Evolutionary conservation across 1,139 yeast species (phyloP).

Genomic region (Nematodospora anomalae): DNA sequence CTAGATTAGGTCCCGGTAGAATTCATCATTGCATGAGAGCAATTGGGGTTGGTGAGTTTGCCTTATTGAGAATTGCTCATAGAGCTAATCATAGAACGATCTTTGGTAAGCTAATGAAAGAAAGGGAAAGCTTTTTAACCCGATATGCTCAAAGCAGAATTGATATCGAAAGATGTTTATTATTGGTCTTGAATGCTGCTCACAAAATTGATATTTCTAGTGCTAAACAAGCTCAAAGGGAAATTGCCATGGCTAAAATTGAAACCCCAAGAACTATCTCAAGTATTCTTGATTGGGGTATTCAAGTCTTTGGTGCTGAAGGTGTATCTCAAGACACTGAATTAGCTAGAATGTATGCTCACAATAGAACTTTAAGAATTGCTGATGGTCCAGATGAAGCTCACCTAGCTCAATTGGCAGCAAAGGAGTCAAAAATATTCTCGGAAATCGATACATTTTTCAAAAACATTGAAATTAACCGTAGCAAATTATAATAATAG

Average conservation of each 20-base stretch:
- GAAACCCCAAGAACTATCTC: constrained; percentile 61
- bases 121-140: constrained; percentile 53
- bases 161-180: constrained; percentile 56
- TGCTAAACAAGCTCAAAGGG: constrained; percentile 57
- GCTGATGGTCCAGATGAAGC: constrained; percentile 83
- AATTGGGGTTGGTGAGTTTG: constrained; percentile 66
- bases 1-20: constrained; percentile 71
- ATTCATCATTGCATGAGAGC: constrained; percentile 76
- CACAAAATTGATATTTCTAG: constrained; percentile 58
- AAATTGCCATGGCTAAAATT: constrained; percentile 70
- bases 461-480: constrained; percentile 22
- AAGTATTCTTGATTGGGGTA: constrained; percentile 62
- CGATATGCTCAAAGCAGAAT: constrained; percentile 59
- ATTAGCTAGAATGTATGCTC: constrained; percentile 57
- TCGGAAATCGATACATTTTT: constrained; percentile 35
- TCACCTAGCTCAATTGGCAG: constrained; percentile 61
- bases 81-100: constrained; percentile 58
- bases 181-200: constrained; percentile 66
- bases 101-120: constrained; percentile 55
- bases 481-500: constrained; percentile 26
- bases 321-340: constrained; percentile 68
- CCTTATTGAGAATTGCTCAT: constrained; percentile 50
- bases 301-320: constrained; percentile 70
- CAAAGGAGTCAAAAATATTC: constrained; percentile 41
- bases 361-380: constrained; percentile 59